These are phyloP conservation scores for Colletotrichum navitas DNA, from an alignment of 2,329 filamentous ascomycete species.

Conservation along the genomic window DNA sequence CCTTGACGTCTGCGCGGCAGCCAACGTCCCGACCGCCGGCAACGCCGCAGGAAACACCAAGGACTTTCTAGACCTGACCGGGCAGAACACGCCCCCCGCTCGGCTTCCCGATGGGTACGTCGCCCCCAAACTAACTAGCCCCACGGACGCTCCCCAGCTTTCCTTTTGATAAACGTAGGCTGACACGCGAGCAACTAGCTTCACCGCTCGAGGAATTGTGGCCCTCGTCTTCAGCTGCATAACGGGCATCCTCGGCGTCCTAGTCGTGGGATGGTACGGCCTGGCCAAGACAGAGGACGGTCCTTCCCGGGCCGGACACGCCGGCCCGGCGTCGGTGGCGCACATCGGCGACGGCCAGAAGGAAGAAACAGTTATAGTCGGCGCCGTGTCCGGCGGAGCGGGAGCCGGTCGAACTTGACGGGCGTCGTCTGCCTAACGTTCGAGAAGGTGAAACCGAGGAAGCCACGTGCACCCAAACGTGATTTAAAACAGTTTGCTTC, in stretches of 20 bases:
- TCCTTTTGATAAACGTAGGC: neutral
- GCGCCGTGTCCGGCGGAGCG: constrained; percentile 4
- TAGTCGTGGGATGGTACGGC: constrained; percentile 76
- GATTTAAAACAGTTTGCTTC: neutral
- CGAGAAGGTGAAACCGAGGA: no score
- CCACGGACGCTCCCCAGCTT: neutral
- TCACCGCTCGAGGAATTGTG: constrained; percentile 78
- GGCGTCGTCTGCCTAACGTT: neutral
- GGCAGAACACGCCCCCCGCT: constrained; percentile 67
- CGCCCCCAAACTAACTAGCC: neutral
- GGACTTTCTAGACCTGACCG: constrained; percentile 72
- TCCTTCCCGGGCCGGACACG: constrained; percentile 5
- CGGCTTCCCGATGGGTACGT: constrained; percentile 72
- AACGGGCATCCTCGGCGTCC: constrained; percentile 76
- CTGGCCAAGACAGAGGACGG: constrained; percentile 48
- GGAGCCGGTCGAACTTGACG: constrained; percentile 6
- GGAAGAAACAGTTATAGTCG: constrained; percentile 23
- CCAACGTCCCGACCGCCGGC: constrained; percentile 65
- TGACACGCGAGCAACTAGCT: constrained; percentile 54
- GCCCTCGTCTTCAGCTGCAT: constrained; percentile 80
- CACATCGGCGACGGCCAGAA: neutral
- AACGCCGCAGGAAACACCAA: constrained; percentile 81
- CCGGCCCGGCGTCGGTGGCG: neutral
- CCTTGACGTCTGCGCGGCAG: constrained; percentile 68
- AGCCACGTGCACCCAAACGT: neutral